Percentiles rank a stretch among this genome's conserved stretches.
Conservation (phyloP, 1,284 basidiomycete species). For the Microbotryum violaceum region DNA sequence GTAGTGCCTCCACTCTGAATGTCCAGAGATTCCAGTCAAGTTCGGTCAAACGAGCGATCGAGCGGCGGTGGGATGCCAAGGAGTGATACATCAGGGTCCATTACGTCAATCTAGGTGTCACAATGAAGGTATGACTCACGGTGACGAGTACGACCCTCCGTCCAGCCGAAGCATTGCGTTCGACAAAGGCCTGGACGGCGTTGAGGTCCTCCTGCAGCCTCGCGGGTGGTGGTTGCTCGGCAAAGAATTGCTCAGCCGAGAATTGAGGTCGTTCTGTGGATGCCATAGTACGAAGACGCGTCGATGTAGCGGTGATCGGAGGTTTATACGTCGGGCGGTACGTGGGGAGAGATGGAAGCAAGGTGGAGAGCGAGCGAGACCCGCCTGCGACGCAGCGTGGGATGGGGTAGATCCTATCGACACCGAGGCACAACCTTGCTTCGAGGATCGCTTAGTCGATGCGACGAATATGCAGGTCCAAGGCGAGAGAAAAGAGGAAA, state of each 20-base stretch:
- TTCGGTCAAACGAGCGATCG: conserved; percentile 8
- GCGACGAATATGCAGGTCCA: no score
- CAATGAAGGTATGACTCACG: conserved; percentile 49
- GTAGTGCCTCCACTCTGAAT: conserved; percentile 86
- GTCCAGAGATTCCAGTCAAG: no score
- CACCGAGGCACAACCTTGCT: no score
- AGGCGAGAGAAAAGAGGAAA: no score
- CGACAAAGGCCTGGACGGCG: conserved; percentile 62
- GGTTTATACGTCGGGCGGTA: no score
- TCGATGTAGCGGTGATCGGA: no score
- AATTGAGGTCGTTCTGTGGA: conserved; percentile 4
- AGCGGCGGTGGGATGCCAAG: neutral
- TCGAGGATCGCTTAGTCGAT: no score
- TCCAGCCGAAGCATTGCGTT: conserved; percentile 54
- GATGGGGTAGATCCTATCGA: no score
- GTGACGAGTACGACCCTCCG: conserved; percentile 87
- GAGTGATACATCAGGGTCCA: neutral
- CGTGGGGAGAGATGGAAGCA: no score
- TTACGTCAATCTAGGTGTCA: neutral
- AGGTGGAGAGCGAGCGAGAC: no score
- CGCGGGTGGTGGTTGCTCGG: conserved; percentile 66
- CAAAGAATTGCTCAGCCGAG: conserved; percentile 79
- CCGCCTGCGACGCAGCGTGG: no score
- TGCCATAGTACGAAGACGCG: no score
- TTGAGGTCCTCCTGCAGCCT: conserved; percentile 59